phyloP scores from a whole-genome alignment of 805 yeast species.

The Saturnispora hagleri region DNA sequence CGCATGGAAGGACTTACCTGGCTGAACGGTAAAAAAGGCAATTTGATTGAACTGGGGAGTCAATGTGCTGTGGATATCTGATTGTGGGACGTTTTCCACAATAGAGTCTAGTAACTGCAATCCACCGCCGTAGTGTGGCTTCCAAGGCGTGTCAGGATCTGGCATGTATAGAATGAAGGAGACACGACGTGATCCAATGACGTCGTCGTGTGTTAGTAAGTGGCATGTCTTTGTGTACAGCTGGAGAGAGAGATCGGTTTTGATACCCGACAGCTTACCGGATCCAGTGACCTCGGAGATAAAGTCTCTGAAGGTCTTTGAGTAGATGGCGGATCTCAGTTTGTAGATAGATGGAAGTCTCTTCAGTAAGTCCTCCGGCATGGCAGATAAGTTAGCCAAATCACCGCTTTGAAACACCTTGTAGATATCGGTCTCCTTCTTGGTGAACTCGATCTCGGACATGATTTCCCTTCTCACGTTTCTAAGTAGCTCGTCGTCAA shows the following conservation, averaged over 20 bases:
- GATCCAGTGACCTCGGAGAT: conserved; percentile 72
- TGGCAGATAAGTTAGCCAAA: conserved; percentile 82
- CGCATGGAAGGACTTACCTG: conserved; percentile 94
- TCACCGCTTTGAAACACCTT: conserved; percentile 87
- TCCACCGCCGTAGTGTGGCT: conserved; percentile 89
- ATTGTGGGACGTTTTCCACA: conserved; percentile 79
- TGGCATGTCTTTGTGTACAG: conserved; percentile 92
- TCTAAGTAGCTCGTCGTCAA: conserved; percentile 69
- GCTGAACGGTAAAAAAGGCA: conserved; percentile 92
- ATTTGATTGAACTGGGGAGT: conserved; percentile 94
- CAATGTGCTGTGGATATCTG: conserved; percentile 60
- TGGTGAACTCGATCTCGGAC: conserved; percentile 77
- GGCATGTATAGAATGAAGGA: conserved; percentile 89
- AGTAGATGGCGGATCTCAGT: conserved; percentile 79
- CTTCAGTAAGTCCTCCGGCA: conserved; percentile 64
- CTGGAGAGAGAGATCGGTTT: conserved; percentile 88
- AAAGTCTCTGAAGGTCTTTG: conserved; percentile 73
- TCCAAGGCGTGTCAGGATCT: conserved; percentile 85
- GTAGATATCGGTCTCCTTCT: conserved; percentile 94
- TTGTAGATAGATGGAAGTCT: conserved; percentile 68
- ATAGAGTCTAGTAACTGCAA: conserved; percentile 78
- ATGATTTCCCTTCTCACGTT: conserved; percentile 80
- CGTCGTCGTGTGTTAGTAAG: conserved; percentile 92
- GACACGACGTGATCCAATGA: conserved; percentile 88
- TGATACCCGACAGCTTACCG: conserved; percentile 82